phyloP scores from a whole-genome alignment of 257 asterid species.

The Penstemon newberryi region DNA sequence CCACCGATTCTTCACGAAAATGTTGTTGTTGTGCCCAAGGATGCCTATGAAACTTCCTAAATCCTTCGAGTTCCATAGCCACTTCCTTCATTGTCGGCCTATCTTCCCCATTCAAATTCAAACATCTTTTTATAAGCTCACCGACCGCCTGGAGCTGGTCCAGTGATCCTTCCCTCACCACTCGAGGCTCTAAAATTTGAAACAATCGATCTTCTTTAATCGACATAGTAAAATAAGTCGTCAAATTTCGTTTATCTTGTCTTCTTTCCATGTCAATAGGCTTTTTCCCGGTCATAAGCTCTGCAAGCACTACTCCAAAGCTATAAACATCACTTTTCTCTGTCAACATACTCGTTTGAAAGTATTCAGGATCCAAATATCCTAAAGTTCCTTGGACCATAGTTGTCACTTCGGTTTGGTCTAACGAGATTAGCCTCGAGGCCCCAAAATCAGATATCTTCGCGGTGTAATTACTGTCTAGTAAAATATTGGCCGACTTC shows the following conservation, averaged over 20 bases:
- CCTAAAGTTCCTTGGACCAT: slow-evolving; percentile 52
- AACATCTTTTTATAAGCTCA: slow-evolving; percentile 38
- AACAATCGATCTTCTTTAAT: slow-evolving; percentile 30
- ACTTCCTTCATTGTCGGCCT: slow-evolving; percentile 52
- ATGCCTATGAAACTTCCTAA: slow-evolving; percentile 34
- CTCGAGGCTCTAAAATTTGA: slow-evolving; percentile 42
- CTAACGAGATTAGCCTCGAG: slow-evolving; percentile 43
- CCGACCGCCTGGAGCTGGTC: slow-evolving; percentile 37
- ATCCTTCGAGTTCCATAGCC: slow-evolving; percentile 41
- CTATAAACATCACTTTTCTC: slow-evolving; percentile 52
- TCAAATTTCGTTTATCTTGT: slow-evolving; percentile 32
- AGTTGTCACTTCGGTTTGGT: slow-evolving; percentile 45
- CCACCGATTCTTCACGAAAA: slow-evolving; percentile 30
- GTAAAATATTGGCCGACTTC: slow-evolving; percentile 49
- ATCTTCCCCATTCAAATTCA: slow-evolving; percentile 27
- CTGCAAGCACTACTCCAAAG: slow-evolving; percentile 48
- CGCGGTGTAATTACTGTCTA: slow-evolving; percentile 43
- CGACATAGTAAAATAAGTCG: slow-evolving; percentile 31
- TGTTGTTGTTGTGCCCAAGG: slow-evolving; percentile 31
- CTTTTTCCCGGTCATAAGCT: slow-evolving; percentile 42
- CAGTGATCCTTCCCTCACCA: slow-evolving; percentile 35
- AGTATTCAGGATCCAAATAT: slow-evolving; percentile 48
- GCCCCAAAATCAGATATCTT: slow-evolving; percentile 56
- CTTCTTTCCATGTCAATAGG: slow-evolving; percentile 29
- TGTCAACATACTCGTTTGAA: slow-evolving; percentile 40